These are phyloP conservation scores for Pyrenula aspistea DNA, from an alignment of 495 filamentous ascomycete species.

Conservation along the genomic window DNA sequence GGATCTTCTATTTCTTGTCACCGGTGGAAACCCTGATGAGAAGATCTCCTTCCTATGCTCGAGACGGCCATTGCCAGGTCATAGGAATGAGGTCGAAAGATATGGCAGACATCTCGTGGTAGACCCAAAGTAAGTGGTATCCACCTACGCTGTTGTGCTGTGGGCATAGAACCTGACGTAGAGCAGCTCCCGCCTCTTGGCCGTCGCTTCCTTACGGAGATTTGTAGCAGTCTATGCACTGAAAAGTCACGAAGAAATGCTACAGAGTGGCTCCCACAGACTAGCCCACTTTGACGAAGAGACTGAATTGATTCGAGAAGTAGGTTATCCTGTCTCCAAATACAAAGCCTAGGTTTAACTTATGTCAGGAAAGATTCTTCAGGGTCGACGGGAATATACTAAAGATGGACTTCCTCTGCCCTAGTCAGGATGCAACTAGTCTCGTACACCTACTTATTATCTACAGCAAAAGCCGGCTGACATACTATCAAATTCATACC, in stretches of 20 bases:
- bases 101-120: constrained; percentile 73
- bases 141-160: too few relatives aligned
- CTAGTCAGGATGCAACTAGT: constrained; percentile 44
- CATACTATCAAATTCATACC: constrained; percentile 58
- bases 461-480: constrained; percentile 43
- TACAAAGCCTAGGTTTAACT: not conserved
- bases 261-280: not conserved
- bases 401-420: constrained; percentile 79
- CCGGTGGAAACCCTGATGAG: constrained; percentile 27
- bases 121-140: constrained; percentile 58
- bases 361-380: constrained; percentile 38
- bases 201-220: constrained; percentile 47
- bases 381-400: constrained; percentile 61
- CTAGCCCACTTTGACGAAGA: not conserved
- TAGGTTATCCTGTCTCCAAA: not conserved
- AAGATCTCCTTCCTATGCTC: constrained; percentile 46
- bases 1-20: constrained; percentile 61
- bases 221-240: constrained; percentile 45
- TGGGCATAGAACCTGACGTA: constrained; percentile 4
- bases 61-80: constrained; percentile 41
- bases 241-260: constrained; percentile 16
- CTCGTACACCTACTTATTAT: constrained; percentile 65
- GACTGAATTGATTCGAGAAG: not conserved
- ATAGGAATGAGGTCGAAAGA: constrained; percentile 39
- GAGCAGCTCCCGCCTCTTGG: constrained; percentile 49